These are phyloP conservation scores for Aechmea fasciata DNA, from an alignment of 176 grass and related monocot species.

Conservation along the genomic window DNA sequence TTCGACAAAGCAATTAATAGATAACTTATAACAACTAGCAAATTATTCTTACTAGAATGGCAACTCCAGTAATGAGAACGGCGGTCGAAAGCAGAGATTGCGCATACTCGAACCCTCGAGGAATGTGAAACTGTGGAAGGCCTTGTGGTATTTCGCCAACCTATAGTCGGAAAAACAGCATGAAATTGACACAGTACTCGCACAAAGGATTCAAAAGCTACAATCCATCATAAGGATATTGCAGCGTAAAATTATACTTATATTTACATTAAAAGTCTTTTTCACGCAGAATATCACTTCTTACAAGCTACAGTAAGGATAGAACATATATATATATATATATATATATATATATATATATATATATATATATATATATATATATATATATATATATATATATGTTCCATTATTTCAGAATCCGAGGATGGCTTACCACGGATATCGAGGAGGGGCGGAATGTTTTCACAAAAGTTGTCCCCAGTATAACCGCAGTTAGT, in stretches of 20 bases:
- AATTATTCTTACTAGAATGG: slow-evolving; percentile 12
- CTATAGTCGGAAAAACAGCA: background rate
- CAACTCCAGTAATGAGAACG: slow-evolving; percentile 22
- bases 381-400: too few relatives aligned
- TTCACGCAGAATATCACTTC: too few relatives aligned
- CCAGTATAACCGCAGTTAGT: slow-evolving; percentile 19
- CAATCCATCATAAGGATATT: too few relatives aligned
- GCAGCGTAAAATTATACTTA: too few relatives aligned
- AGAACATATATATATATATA: too few relatives aligned
- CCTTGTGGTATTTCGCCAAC: slow-evolving; percentile 27
- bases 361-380: too few relatives aligned
- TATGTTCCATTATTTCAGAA: too few relatives aligned
- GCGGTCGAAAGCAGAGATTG: slow-evolving; percentile 19
- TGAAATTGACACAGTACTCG: background rate
- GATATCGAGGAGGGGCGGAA: slow-evolving; percentile 24
- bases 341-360: too few relatives aligned
- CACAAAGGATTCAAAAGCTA: background rate
- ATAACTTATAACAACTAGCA: background rate
- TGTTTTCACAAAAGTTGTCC: slow-evolving; percentile 23
- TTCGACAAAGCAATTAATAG: background rate
- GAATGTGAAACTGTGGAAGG: slow-evolving; percentile 19
- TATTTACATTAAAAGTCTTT: too few relatives aligned
- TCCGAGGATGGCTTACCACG: slow-evolving; percentile 3
- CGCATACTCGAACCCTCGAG: slow-evolving; percentile 17
- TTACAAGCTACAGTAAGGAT: too few relatives aligned